These are phyloP conservation scores for Alternaria sp. DNA, from an alignment of 2,329 filamentous ascomycete genomes.

Conservation along the genomic window DNA sequence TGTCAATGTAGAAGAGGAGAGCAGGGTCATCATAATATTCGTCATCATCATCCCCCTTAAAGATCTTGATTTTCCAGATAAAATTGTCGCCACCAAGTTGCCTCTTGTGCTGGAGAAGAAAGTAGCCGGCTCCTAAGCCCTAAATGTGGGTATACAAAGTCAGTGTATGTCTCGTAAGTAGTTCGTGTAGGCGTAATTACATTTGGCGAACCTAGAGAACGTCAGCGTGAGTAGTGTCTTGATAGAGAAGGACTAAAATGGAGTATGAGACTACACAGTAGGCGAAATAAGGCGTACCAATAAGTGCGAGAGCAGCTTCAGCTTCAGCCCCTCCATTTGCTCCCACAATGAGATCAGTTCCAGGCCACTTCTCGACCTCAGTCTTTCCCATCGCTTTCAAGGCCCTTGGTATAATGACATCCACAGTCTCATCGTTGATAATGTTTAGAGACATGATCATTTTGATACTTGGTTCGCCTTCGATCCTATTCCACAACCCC, in stretches of 20 bases:
- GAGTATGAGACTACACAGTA: neutral
- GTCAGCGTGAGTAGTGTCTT: neutral
- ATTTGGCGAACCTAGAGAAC: conserved; percentile 17
- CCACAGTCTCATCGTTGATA: neutral
- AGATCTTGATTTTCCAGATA: conserved; percentile 18
- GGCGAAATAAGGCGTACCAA: neutral
- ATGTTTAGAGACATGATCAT: conserved; percentile 6
- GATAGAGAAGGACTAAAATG: neutral
- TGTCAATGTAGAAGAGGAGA: conserved; percentile 17
- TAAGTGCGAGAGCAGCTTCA: neutral
- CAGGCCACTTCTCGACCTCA: conserved; percentile 3
- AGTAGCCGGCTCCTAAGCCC: conserved; percentile 17
- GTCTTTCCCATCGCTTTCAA: neutral
- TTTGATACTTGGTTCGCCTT: neutral
- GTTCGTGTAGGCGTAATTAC: neutral
- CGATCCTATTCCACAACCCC: neutral
- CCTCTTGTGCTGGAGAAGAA: conserved; percentile 20
- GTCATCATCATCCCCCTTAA: neutral
- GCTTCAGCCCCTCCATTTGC: neutral
- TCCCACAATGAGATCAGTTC: conserved; percentile 5
- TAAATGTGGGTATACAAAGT: no score
- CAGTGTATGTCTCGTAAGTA: no score
- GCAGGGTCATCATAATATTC: conserved; percentile 1
- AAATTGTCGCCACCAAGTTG: conserved; percentile 20
- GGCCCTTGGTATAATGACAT: neutral